These are phyloP conservation scores for Verruconis gallopava DNA, from an alignment of 2,329 filamentous ascomycete species.

Conservation along the genomic window DNA sequence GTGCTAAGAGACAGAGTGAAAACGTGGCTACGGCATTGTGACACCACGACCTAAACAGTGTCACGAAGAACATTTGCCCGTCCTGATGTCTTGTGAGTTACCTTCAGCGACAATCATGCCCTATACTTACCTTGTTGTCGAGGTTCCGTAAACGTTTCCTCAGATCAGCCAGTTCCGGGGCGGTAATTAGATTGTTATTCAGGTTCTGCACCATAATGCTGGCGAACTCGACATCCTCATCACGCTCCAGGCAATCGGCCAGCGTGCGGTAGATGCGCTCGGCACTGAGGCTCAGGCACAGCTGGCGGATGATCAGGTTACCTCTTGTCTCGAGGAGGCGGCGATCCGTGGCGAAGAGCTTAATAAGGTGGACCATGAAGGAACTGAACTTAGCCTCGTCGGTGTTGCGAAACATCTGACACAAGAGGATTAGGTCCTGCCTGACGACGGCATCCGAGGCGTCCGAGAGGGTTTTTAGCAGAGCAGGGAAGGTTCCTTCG, in stretches of 20 bases:
- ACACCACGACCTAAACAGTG: slow-evolving; percentile 92
- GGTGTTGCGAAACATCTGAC: slow-evolving; percentile 90
- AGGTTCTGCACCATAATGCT: slow-evolving; percentile 99
- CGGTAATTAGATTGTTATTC: slow-evolving; percentile 97
- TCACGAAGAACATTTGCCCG: slow-evolving; percentile 88
- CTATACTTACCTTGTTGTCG: slow-evolving; percentile 57
- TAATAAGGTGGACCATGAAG: slow-evolving; percentile 94
- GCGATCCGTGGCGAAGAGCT: slow-evolving; percentile 89
- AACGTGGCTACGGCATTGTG: slow-evolving; percentile 98
- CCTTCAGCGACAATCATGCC: background rate
- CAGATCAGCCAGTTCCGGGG: slow-evolving; percentile 82
- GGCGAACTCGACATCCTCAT: slow-evolving; percentile 96
- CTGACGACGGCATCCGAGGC: slow-evolving; percentile 92
- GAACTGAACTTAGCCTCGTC: slow-evolving; percentile 96
- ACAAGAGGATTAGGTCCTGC: slow-evolving; percentile 81
- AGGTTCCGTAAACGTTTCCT: slow-evolving; percentile 81
- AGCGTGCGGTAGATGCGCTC: slow-evolving; percentile 92
- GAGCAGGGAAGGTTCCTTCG: slow-evolving; percentile 88
- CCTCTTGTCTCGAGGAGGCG: slow-evolving; percentile 82
- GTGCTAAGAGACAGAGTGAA: slow-evolving; percentile 84
- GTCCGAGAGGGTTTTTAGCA: slow-evolving; percentile 92
- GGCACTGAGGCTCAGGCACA: slow-evolving; percentile 83
- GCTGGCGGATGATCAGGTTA: slow-evolving; percentile 89
- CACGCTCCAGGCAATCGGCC: slow-evolving; percentile 92
- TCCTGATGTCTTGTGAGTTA: slow-evolving; percentile 42